Evolutionary conservation across 1,139 yeast species (phyloP).

Genomic region (Geotrichum macrosporum): DNA sequence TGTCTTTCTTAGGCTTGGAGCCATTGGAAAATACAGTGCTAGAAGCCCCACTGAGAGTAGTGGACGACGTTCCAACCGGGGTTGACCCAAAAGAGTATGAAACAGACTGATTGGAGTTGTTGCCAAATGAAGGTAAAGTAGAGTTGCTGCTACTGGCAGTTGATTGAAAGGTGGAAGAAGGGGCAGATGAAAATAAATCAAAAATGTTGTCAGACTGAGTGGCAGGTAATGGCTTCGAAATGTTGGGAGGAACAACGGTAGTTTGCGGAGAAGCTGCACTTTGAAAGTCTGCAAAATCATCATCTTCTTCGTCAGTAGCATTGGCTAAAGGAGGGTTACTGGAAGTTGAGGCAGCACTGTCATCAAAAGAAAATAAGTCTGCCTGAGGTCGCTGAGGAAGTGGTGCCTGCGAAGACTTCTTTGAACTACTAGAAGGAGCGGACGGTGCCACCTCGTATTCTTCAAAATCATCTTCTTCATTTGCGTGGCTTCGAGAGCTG

Average conservation of each 20-base stretch:
- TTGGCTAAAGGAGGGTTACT: no score
- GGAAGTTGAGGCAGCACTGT: conserved; percentile 33
- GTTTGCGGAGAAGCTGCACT: conserved; percentile 48
- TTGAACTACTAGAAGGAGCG: conserved; percentile 11
- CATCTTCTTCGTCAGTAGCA: conserved; percentile 54
- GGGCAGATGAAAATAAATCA: conserved; percentile 27
- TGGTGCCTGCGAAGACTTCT: conserved; percentile 19
- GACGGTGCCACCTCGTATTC: conserved; percentile 56
- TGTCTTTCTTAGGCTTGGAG: conserved; percentile 34
- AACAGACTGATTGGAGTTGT: conserved; percentile 20
- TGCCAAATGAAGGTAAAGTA: neutral
- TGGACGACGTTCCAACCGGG: conserved; percentile 22
- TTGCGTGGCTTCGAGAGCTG: conserved; percentile 24
- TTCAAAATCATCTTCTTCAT: conserved; percentile 48
- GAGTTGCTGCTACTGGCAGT: conserved; percentile 10
- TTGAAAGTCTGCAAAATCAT: conserved; percentile 93
- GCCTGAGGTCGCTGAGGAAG: conserved; percentile 32
- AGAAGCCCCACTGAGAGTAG: conserved; percentile 31
- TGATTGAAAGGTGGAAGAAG: conserved; percentile 20
- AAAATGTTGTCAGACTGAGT: conserved; percentile 24
- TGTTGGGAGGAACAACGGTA: conserved; percentile 27
- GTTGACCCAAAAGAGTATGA: conserved; percentile 24
- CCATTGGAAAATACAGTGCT: conserved; percentile 40
- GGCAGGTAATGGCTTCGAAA: conserved; percentile 26
- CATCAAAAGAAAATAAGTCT: conserved; percentile 55